phyloP scores from a whole-genome alignment of 2,329 filamentous ascomycete species.

The Claviceps africana region DNA sequence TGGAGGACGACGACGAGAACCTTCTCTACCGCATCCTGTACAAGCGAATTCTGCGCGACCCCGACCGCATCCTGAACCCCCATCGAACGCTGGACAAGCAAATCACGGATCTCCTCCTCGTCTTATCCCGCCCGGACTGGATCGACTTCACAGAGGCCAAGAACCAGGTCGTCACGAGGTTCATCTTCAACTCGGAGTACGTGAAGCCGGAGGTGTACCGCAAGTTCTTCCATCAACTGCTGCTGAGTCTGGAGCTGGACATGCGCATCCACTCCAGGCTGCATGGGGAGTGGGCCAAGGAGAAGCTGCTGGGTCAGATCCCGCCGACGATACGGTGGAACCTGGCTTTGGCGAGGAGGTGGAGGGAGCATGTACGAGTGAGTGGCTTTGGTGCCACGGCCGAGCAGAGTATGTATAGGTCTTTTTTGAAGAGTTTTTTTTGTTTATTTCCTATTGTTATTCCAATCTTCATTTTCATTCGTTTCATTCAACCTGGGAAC shows the following conservation, averaged over 20 bases:
- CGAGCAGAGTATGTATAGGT: slow-evolving; percentile 29
- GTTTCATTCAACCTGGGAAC: too few species aligned
- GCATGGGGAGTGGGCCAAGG: slow-evolving; percentile 49
- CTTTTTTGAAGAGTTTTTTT: background rate
- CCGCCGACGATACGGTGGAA: slow-evolving; percentile 61
- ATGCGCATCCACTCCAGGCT: slow-evolving; percentile 50
- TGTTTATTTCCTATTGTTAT: background rate
- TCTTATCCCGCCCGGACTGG: slow-evolving; percentile 56
- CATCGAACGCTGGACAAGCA: slow-evolving; percentile 55
- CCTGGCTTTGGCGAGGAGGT: slow-evolving; percentile 57
- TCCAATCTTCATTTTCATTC: too few species aligned
- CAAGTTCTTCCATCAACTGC: slow-evolving; percentile 62
- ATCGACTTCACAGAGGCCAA: slow-evolving; percentile 56
- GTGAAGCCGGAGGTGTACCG: slow-evolving; percentile 44
- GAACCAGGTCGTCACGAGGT: slow-evolving; percentile 61
- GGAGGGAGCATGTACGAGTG: slow-evolving; percentile 56
- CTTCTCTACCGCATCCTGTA: slow-evolving; percentile 53
- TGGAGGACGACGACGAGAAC: slow-evolving; percentile 43
- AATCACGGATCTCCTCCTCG: slow-evolving; percentile 57
- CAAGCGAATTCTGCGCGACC: slow-evolving; percentile 51
- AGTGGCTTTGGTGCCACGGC: slow-evolving; percentile 42
- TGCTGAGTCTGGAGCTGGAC: slow-evolving; percentile 59
- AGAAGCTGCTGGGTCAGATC: slow-evolving; percentile 48
- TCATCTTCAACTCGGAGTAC: slow-evolving; percentile 48
- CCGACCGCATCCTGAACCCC: slow-evolving; percentile 45